Percentiles rank a stretch among this genome's conserved stretches.
These are phyloP conservation scores for Eutrema salsugineum DNA, from an alignment of 441 rosid genomes.

Conservation along the genomic window DNA sequence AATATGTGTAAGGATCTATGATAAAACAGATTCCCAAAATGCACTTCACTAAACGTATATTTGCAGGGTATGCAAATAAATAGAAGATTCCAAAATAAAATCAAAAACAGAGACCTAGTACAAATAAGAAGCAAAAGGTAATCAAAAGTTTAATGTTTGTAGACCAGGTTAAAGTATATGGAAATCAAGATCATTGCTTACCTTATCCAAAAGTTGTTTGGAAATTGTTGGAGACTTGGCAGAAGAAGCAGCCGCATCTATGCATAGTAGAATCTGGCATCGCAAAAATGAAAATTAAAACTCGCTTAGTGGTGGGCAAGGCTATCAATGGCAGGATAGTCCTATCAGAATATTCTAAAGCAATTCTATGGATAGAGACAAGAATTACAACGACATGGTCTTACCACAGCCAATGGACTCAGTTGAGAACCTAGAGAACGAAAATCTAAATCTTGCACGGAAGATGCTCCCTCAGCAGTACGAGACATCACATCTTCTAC, in stretches of 20 bases:
- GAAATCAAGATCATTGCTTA: constrained; percentile 32
- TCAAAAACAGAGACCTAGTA: constrained; percentile 3
- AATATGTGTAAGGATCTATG: background rate
- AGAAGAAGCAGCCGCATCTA: constrained; percentile 94
- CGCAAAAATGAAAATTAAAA: constrained; percentile 27
- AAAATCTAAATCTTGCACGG: constrained; percentile 81
- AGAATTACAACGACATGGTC: constrained; percentile 28
- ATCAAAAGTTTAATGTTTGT: background rate
- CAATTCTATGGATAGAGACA: too few species aligned
- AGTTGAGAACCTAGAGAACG: constrained; percentile 68
- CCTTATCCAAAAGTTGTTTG: constrained; percentile 88
- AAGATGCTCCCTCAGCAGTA: constrained; percentile 74
- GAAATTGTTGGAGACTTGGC: constrained; percentile 82
- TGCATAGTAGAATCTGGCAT: constrained; percentile 86
- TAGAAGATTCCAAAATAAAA: background rate
- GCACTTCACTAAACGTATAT: background rate
- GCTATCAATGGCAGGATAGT: background rate
- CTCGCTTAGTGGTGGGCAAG: constrained; percentile 5
- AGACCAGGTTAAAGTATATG: constrained; percentile 18
- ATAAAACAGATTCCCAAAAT: constrained; percentile 4
- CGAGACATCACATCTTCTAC: constrained; percentile 85
- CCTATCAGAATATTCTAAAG: background rate
- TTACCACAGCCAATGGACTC: constrained; percentile 91
- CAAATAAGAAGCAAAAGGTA: background rate
- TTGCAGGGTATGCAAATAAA: background rate